These are phyloP conservation scores for Colletotrichum caudatum DNA, from an alignment of 2,329 filamentous ascomycete species.

Conservation along the genomic window DNA sequence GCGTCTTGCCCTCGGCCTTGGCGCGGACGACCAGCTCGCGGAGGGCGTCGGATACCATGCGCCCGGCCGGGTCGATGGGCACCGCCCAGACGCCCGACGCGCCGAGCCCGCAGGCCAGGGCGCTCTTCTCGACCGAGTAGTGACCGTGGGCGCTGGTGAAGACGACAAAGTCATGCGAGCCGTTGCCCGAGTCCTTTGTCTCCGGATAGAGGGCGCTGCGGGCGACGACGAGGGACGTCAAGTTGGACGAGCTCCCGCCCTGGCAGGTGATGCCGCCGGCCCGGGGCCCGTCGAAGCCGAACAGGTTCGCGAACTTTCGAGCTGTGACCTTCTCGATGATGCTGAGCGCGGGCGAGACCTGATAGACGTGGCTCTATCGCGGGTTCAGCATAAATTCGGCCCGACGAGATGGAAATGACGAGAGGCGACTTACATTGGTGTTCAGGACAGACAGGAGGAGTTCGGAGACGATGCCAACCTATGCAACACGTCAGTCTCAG, in stretches of 20 bases:
- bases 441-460: conserved; percentile 87
- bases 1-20: conserved; percentile 77
- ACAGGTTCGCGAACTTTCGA: conserved; percentile 77
- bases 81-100: conserved; percentile 78
- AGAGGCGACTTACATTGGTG: conserved; percentile 76
- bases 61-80: conserved; percentile 77
- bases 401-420: neutral
- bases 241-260: conserved; percentile 87
- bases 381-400: neutral
- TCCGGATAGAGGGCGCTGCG: conserved; percentile 86
- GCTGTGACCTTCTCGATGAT: conserved; percentile 89
- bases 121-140: conserved; percentile 94
- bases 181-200: conserved; percentile 80
- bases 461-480: conserved; percentile 87
- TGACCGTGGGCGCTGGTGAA: conserved; percentile 94
- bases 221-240: conserved; percentile 86
- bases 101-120: conserved; percentile 90
- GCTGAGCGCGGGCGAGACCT: conserved; percentile 89
- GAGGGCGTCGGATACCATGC: conserved; percentile 77
- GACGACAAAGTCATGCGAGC: conserved; percentile 74
- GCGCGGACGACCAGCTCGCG: conserved; percentile 72
- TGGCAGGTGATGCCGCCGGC: conserved; percentile 82
- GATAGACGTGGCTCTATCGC: conserved; percentile 83
- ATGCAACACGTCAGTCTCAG: conserved; percentile 12
- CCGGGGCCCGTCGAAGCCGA: conserved; percentile 79